phyloP scores from a whole-genome alignment of 371 early-diverging fungal genomes.

The Smittium culicis region DNA sequence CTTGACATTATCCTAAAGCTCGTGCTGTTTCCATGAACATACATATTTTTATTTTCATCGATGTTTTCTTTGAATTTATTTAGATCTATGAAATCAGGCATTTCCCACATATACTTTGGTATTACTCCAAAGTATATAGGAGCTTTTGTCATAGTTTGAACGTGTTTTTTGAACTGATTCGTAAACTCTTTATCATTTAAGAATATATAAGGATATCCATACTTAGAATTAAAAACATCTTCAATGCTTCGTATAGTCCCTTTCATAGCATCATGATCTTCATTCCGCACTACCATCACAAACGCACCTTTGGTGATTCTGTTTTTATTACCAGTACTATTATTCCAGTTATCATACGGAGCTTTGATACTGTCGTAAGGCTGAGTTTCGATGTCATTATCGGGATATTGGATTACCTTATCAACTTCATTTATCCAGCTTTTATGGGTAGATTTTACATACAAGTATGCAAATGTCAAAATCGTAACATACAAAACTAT shows the following conservation, averaged over 20 bases:
- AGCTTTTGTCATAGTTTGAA: conserved; percentile 41
- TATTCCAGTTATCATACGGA: no score
- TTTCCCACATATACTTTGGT: conserved; percentile 60
- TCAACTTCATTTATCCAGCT: no score
- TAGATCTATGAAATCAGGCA: conserved; percentile 64
- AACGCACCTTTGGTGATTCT: no score
- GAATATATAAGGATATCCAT: conserved; percentile 68
- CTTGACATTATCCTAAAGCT: conserved; percentile 90
- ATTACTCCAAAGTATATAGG: conserved; percentile 39
- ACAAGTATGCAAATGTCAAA: no score
- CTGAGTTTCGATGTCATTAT: no score
- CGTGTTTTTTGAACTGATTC: conserved; percentile 44
- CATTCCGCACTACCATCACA: conserved; percentile 58
- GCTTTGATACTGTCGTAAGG: no score
- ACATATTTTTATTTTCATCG: conserved; percentile 31
- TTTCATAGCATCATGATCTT: conserved; percentile 54
- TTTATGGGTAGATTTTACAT: no score
- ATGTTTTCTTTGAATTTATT: conserved; percentile 21
- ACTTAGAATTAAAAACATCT: conserved; percentile 56
- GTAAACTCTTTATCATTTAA: conserved; percentile 62
- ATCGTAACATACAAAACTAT: no score
- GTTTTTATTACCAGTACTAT: no score
- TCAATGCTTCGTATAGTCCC: conserved; percentile 43
- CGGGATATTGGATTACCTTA: no score
- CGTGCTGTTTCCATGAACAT: conserved; percentile 74